phyloP scores from a whole-genome alignment of 2,329 filamentous ascomycete species.

The Coniochaeta sp. region DNA sequence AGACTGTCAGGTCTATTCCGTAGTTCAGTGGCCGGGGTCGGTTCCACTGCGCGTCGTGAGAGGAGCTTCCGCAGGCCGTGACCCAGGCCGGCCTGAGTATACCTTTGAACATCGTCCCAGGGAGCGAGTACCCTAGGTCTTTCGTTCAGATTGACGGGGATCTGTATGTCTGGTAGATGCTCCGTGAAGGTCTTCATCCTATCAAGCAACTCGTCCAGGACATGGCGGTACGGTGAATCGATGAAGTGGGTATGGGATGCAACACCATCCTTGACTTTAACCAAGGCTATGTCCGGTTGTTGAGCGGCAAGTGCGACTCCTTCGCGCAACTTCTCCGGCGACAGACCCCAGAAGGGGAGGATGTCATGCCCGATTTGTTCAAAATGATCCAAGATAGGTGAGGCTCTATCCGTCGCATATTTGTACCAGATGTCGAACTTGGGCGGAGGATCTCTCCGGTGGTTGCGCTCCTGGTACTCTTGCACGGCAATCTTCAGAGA shows the following conservation, averaged over 20 bases:
- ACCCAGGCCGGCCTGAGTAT: conserved; percentile 20
- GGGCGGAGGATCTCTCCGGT: conserved; percentile 67
- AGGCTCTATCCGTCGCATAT: conserved; percentile 61
- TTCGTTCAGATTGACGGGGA: conserved; percentile 76
- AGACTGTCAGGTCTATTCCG: neutral
- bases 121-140: conserved; percentile 67
- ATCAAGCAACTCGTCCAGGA: conserved; percentile 41
- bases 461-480: conserved; percentile 43
- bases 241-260: conserved; percentile 33
- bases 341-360: conserved; percentile 69
- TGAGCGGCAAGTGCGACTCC: conserved; percentile 36
- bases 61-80: conserved; percentile 33
- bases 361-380: conserved; percentile 71
- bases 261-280: conserved; percentile 58
- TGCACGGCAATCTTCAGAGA: conserved; percentile 38
- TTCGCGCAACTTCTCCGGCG: conserved; percentile 60
- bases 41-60: conserved; percentile 39
- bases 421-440: conserved; percentile 82
- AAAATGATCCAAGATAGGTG: conserved; percentile 72
- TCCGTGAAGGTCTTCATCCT: conserved; percentile 68
- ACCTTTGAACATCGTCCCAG: conserved; percentile 49
- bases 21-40: neutral
- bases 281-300: conserved; percentile 35
- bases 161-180: conserved; percentile 73
- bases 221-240: conserved; percentile 22